Evolutionary conservation across 768 basidiomycete species (phyloP), one percentile per base, ranked within the genome.

Genomic region (Ramaria rubella): DNA sequence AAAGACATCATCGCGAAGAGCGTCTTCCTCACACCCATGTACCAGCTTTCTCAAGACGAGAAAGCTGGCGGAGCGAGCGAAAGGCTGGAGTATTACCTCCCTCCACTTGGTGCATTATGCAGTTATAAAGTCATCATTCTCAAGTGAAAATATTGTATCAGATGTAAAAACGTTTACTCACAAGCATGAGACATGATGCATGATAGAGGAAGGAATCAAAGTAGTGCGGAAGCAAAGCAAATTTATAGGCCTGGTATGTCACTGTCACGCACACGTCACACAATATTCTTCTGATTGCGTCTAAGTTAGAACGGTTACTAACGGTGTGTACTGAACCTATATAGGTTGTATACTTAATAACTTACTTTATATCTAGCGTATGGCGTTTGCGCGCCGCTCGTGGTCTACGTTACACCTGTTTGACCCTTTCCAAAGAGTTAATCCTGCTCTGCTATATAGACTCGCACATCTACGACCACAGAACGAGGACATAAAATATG

Each of bases 11-110:
- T 52, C 31, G 56, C 33, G 50, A 44, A 34, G 58, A 59, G 52
- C 57, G 49, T 51, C 33, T 51, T 44, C 52, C 33, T 30, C 52
- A 14, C 51, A 19, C 40, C 36, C 52, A 24, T 26, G 23, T 58
- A 38, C 53, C 21, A 55, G 40, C 55, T 36, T 19, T 30, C 52
- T 46, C 58, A 59, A 59, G 34, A 59, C 58, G 58, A 55, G 58
- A 34, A n/a, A 29, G 24, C 38, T 43, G n/a, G 31, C 34, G 26
- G 49, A 50, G 43, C 29, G 58, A 42, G 52, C 15, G 34, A 48
- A 43, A 30, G 42, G 45, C 58, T 59, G 58, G 52, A 59, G 52
- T 48, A 40, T 33, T 29, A 30, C 19, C 40, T 45, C 52, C 58
- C 58, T 40, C 15, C 43, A 29, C 52, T 59, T 29, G 8, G 14